Base-by-base conservation (phyloP, 495 filamentous ascomycete genomes). In the Xylaria longipes region DNA sequence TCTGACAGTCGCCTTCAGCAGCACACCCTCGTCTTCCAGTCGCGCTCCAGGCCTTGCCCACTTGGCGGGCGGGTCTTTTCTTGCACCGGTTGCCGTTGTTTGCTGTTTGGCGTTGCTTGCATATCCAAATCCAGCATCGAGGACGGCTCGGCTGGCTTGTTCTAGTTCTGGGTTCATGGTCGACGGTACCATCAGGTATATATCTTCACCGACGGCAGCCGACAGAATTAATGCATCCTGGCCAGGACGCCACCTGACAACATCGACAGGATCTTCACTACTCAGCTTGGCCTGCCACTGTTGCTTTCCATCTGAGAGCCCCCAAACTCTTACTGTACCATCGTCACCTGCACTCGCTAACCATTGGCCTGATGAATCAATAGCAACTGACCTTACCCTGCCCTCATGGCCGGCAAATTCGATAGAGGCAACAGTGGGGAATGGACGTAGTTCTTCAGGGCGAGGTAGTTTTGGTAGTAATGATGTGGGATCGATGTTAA, bases 401-500 rank as follows among this genome's bases (percentile, higher is more conserved):
- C 97, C 97, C 74, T 92, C 91, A 78, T 98, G 96, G 15, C 96
- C 96, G 64, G 89, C 82, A 84, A 93, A 98, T 17, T 97, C 85
- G 1, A 93, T 93, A 27, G 93, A 91, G 1, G 91, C 94, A 5
- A 91, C 89, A 0, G 94, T 97, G 11, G 96, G 96, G 86, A 98
- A 99, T 3, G 96, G 96, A 75, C 91, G 90, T 57, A 99, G 84
- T 75, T 98, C 96, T 65, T 97, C 92, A 2, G 96, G 96, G 70
- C 90, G 92, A n/a, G 96, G 97, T 12, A 99, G 86, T 78, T 98
- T 98, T 31, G 96, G 97, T 46, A 99, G 88, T 45, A 99, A 82
- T 54, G 93, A 96, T 80, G 94, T 92, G 5, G 96, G 96, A 74
- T 99, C 96, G 76, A 99, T 98, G 81, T 98, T 97, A 76, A 98